Percentiles rank a stretch among this genome's conserved stretches.
These are phyloP conservation scores for Gloeostereum incarnatum DNA, from an alignment of 768 basidiomycete species.

Conservation along the genomic window DNA sequence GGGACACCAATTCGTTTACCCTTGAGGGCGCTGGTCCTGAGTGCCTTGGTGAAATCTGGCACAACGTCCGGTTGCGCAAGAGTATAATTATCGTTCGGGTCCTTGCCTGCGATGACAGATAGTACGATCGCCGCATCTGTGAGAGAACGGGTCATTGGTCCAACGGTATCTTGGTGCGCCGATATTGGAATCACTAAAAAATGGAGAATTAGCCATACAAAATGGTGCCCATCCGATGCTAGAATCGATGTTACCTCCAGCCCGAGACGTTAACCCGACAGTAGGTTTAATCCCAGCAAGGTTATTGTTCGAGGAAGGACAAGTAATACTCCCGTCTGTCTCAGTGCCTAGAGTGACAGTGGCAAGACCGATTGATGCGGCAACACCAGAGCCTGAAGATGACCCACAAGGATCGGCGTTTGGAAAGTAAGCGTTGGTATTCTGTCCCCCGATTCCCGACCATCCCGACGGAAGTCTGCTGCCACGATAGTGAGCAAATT, in stretches of 20 bases:
- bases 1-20: slow-evolving; percentile 51
- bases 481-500: slow-evolving; percentile 44
- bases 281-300: slow-evolving; percentile 54
- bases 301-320: slow-evolving; percentile 43
- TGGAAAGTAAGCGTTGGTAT: slow-evolving; percentile 28
- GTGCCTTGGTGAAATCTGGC: slow-evolving; percentile 47
- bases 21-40: slow-evolving; percentile 34
- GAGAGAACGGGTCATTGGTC: slow-evolving; percentile 44
- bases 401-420: slow-evolving; percentile 28
- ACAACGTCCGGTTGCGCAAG: slow-evolving; percentile 39
- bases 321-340: slow-evolving; percentile 47
- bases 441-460: slow-evolving; percentile 46
- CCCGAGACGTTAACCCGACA: slow-evolving; percentile 48
- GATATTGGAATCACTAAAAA: slow-evolving; percentile 46
- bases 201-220: not conserved
- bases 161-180: slow-evolving; percentile 48
- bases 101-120: slow-evolving; percentile 45
- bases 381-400: slow-evolving; percentile 31
- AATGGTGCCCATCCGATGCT: not conserved
- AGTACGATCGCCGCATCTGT: slow-evolving; percentile 47
- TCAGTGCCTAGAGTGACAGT: slow-evolving; percentile 37
- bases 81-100: slow-evolving; percentile 46
- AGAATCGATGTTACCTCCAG: slow-evolving; percentile 33
- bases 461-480: slow-evolving; percentile 39
- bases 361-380: slow-evolving; percentile 29